phyloP scores from a whole-genome alignment of 2,329 filamentous ascomycete genomes.

The Rhynchosporium secalis region DNA sequence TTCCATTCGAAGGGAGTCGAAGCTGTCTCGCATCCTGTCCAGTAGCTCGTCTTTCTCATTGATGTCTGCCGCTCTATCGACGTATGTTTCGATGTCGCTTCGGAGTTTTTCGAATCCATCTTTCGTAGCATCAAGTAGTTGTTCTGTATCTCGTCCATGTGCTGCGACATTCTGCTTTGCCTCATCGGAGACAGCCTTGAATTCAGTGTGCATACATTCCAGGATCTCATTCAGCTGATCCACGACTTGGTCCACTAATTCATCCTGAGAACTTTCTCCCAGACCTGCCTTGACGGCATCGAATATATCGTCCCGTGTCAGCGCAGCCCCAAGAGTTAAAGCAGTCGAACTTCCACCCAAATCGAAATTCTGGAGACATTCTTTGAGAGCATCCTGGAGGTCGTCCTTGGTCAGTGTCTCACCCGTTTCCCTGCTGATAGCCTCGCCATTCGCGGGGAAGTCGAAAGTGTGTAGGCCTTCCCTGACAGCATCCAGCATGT shows the following conservation, averaged over 20 bases:
- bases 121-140: constrained; percentile 83
- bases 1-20: constrained; percentile 21
- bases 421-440: constrained; percentile 57
- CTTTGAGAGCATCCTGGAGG: constrained; percentile 57
- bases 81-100: constrained; percentile 76
- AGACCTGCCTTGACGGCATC: constrained; percentile 60
- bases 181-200: constrained; percentile 60
- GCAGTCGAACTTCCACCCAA: constrained; percentile 57
- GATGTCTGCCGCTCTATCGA: constrained; percentile 69
- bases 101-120: constrained; percentile 83
- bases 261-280: constrained; percentile 46
- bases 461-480: constrained; percentile 84
- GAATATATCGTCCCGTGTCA: constrained; percentile 56
- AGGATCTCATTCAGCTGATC: constrained; percentile 65
- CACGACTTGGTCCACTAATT: constrained; percentile 52
- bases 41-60: constrained; percentile 77
- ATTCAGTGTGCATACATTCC: constrained; percentile 58
- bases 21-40: constrained; percentile 57
- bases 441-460: constrained; percentile 61
- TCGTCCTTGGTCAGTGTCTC: constrained; percentile 51
- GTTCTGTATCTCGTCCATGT: constrained; percentile 80
- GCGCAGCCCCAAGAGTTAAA: constrained; percentile 34
- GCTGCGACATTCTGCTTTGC: constrained; percentile 77
- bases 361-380: constrained; percentile 55
- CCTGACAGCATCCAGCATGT: constrained; percentile 78